phyloP scores from a whole-genome alignment of 768 basidiomycete species.

The Lactarius evosmus region DNA sequence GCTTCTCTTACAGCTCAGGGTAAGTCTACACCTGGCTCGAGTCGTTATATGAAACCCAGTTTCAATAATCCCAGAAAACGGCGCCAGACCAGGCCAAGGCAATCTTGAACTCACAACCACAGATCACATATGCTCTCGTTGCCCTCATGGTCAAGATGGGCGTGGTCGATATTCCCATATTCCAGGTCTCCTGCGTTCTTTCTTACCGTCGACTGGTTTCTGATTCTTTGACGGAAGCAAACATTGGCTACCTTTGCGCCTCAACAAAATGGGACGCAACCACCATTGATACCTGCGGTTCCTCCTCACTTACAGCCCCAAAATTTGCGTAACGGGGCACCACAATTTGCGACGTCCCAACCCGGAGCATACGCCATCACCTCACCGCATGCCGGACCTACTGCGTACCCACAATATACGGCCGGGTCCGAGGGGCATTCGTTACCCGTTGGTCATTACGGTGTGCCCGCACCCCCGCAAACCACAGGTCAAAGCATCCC shows the following conservation, averaged over 20 bases:
- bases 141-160: conserved; percentile 76
- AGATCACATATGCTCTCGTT: conserved; percentile 74
- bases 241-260: conserved; percentile 53
- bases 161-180: conserved; percentile 68
- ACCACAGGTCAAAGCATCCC: conserved; percentile 36
- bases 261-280: conserved; percentile 24
- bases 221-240: conserved; percentile 46
- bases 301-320: conserved; percentile 35
- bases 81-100: conserved; percentile 64
- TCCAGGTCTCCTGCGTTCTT: conserved; percentile 50
- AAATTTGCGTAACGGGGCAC: conserved; percentile 30
- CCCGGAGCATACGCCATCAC: conserved; percentile 8
- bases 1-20: conserved; percentile 73
- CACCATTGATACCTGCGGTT: conserved; percentile 31
- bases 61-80: conserved; percentile 52
- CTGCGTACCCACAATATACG: conserved; percentile 16
- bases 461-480: conserved; percentile 18
- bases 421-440: conserved; percentile 5
- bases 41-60: neutral
- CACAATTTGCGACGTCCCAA: conserved; percentile 19
- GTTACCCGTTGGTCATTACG: conserved; percentile 10
- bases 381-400: conserved; percentile 16
- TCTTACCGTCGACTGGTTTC: neutral
- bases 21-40: conserved; percentile 18
- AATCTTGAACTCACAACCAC: conserved; percentile 69